Evolutionary conservation across 2,329 filamentous ascomycete species (phyloP).

Genomic region (Arthroderma uncinatum): DNA sequence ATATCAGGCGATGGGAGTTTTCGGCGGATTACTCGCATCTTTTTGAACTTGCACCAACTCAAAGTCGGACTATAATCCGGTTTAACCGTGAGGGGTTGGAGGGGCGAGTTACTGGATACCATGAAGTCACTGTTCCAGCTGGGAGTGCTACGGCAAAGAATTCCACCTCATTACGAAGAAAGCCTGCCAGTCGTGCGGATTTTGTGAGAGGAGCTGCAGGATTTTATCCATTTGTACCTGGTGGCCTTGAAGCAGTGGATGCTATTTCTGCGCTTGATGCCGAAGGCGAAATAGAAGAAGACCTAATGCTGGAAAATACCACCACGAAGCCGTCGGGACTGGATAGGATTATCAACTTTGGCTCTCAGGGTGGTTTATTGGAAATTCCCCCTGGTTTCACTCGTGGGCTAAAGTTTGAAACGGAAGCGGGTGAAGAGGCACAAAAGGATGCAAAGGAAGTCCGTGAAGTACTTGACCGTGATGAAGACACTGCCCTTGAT

Average conservation of each 20-base stretch:
- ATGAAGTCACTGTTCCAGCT: constrained; percentile 82
- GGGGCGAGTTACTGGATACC: constrained; percentile 84
- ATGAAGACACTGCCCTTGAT: constrained; percentile 26
- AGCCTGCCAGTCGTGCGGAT: constrained; percentile 74
- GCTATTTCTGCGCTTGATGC: constrained; percentile 76
- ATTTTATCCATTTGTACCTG: constrained; percentile 88
- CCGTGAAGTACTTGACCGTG: constrained; percentile 48
- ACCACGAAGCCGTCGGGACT: constrained; percentile 41
- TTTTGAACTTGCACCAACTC: constrained; percentile 77
- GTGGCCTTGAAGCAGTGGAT: constrained; percentile 77
- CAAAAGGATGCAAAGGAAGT: constrained; percentile 56
- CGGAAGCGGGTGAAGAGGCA: constrained; percentile 43
- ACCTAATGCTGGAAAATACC: constrained; percentile 29
- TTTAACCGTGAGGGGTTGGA: constrained; percentile 87
- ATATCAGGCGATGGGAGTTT: constrained; percentile 58
- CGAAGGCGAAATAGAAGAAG: constrained; percentile 48
- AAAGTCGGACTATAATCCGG: constrained; percentile 86
- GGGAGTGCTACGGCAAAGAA: constrained; percentile 88
- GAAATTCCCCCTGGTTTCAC: constrained; percentile 71
- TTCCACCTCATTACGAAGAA: constrained; percentile 76
- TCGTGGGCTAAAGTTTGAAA: constrained; percentile 62
- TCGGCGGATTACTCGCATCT: constrained; percentile 70
- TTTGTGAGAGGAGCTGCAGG: constrained; percentile 88
- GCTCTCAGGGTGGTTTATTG: constrained; percentile 63
- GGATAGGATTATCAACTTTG: constrained; percentile 78